These are phyloP conservation scores for Mortierella hygrophila DNA, from an alignment of 192 early-diverging fungal genomes.

Conservation along the genomic window DNA sequence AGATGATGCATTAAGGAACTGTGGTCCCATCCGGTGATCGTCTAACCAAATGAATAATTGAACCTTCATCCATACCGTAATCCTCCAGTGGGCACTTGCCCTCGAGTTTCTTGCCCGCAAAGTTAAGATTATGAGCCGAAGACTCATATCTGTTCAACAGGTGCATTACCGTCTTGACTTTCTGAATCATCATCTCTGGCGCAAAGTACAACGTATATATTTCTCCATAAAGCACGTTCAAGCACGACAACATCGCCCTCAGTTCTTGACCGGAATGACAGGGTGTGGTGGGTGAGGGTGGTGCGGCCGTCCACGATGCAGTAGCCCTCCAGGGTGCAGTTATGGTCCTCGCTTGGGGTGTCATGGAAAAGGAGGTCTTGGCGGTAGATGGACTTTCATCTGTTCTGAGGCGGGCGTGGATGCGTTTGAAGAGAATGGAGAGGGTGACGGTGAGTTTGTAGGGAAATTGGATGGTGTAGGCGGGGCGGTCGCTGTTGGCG, in stretches of 20 bases:
- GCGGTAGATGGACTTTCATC: background rate
- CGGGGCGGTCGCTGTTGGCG: background rate
- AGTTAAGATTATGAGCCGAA: slow-evolving; percentile 58
- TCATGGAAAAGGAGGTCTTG: background rate
- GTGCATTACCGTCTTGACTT: slow-evolving; percentile 66
- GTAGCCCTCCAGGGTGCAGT: background rate
- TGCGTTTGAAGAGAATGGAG: background rate
- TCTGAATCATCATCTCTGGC: slow-evolving; percentile 77
- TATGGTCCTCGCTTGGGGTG: background rate
- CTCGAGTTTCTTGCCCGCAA: slow-evolving; percentile 78
- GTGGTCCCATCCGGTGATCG: slow-evolving; percentile 69
- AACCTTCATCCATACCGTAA: slow-evolving; percentile 77
- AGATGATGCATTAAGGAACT: background rate
- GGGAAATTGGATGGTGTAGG: background rate
- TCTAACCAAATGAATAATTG: slow-evolving; percentile 71
- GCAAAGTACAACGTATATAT: slow-evolving; percentile 68
- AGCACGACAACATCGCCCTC: background rate
- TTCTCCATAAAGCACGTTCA: slow-evolving; percentile 82
- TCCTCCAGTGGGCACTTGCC: slow-evolving; percentile 71
- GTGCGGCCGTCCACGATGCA: background rate
- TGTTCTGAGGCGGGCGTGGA: background rate
- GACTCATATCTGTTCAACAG: too few relatives aligned
- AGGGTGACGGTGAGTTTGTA: background rate
- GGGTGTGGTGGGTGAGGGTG: background rate
- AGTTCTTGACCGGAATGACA: too few relatives aligned